Evolutionary conservation across 768 basidiomycete genomes (phyloP), one percentile per base, ranked within the genome.

Genomic region (Lactarius hengduanensis): DNA sequence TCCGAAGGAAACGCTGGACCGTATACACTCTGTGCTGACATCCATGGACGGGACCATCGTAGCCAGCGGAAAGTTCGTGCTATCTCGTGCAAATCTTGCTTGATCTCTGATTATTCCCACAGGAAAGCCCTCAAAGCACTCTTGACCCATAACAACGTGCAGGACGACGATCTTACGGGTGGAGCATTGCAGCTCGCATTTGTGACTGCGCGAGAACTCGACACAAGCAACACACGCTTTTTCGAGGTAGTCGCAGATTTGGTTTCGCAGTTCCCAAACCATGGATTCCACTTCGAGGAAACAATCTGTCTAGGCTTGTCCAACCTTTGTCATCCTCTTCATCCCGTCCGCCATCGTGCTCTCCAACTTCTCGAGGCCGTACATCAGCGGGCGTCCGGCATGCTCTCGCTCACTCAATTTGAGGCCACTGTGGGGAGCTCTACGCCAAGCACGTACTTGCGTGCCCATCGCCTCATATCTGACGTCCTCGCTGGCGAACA

Each of bases 71-170:
- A 90, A 85, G 92, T 91, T 74, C 78, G 90, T 77, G 15, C 18
- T 45, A 3, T 18, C 38, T 1, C 47, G 34, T 22, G n/a, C 43
- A 7, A n/a, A 32, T 58, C n/a, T n/a, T 22, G 32, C 38, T 65
- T 47, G n/a, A 26, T 54, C 45, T 58, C 45, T 71, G 67, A 47
- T 73, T 54, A 43, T 32, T 60, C 36, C 32, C 69, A 9, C 63
- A 96, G 94, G 79, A 92, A 88, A 77, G 91, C 92, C 2, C 76
- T 96, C 11, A 84, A 81, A 62, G 84, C 87, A 11, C 79, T 96
- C 20, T 78, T 96, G 38, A 73, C 78, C n/a, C 81, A 84, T 72
- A 83, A 81, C 56, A 80, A 81, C 40, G 59, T 41, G 2, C 76
- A 78, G n/a, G 86, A 89, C 66, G 68, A 77, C 1, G 80, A 80